Evolutionary conservation across 352 stramenopile genomes (phyloP).

Genomic region (Phytophthora melonis): DNA sequence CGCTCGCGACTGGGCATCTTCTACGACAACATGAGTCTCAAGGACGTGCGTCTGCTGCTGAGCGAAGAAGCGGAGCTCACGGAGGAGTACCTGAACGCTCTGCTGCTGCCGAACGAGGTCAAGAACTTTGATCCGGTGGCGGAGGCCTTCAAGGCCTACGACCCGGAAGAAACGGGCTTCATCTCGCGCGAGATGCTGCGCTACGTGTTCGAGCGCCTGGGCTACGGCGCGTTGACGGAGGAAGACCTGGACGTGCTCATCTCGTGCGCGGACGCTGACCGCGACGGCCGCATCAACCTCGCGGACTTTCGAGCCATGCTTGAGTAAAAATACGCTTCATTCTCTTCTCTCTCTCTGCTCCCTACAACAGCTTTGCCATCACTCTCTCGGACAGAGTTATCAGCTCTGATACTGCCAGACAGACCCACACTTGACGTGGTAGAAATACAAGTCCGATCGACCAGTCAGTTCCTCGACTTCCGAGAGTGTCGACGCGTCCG

Average conservation of each 20-base stretch:
- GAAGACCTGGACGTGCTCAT: conserved; percentile 88
- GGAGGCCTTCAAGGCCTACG: conserved; percentile 92
- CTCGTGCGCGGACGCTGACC: conserved; percentile 87
- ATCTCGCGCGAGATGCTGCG: conserved; percentile 83
- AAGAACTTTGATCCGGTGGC: conserved; percentile 91
- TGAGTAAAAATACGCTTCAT: conserved; percentile 45
- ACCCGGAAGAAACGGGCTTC: conserved; percentile 89
- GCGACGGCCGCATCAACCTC: conserved; percentile 82
- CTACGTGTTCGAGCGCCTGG: conserved; percentile 84
- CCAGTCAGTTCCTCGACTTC: neutral
- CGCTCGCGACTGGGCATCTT: conserved; percentile 85
- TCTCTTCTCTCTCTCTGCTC: conserved; percentile 10
- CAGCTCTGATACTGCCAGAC: neutral
- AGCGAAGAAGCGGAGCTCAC: conserved; percentile 83
- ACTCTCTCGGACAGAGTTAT: neutral
- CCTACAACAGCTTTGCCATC: conserved; percentile 23
- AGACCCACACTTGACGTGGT: neutral
- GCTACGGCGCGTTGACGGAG: conserved; percentile 82
- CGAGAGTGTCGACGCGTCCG: neutral
- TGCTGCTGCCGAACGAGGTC: conserved; percentile 91
- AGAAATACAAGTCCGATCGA: neutral
- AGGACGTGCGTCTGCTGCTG: conserved; percentile 87
- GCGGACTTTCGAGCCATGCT: conserved; percentile 86
- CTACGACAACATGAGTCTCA: conserved; percentile 87
- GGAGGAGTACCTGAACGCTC: conserved; percentile 76